Evolutionary conservation across 2,329 filamentous ascomycete genomes (phyloP), one percentile per base, ranked within the genome.

Genomic region (Coccinonectria pachysandricola): DNA sequence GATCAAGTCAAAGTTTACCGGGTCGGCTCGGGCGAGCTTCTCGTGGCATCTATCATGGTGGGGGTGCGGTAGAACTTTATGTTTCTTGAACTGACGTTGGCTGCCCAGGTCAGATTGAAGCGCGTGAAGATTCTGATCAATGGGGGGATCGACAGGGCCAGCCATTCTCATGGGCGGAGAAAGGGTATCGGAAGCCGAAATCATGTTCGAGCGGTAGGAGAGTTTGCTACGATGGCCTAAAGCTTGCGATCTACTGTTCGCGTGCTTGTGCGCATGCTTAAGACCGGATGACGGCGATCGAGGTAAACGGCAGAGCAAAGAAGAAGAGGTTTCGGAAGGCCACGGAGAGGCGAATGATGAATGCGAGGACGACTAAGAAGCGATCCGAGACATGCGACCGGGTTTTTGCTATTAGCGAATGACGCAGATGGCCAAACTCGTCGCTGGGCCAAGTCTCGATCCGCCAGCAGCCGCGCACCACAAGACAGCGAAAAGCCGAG

Each of bases 81-180:
- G 62, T 37, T 52, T 64, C 39, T 57, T 64, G 48, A 65, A 64
- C 35, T 56, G 57, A 31, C 51, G 51, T 26, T 56, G 53, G 19
- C 40, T 43, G 14, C 40, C 45, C 21, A 46, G 35, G 34, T 35
- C 39, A 27, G 45, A 39, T 46, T 34, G 22, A 46, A 32, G 29
- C 46, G 33, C 32, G 44, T n/a, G n/a, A n/a, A n/a, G n/a, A n/a
- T n/a, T n/a, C n/a, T n/a, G 32, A 34, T 41, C 39, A 14, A 47
- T 30, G 18, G 39, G 40, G 37, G 48, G 42, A 29, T 53, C 44
- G 24, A 42, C 37, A 27, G 48, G 35, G 27, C 45, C 35, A 28
- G 43, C 47, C 38, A 49, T 43, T 52, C 57, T 56, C 36, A 42
- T 46, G 39, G 52, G 43, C 35, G 52, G 35, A 28, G 42, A 31